Evolutionary conservation across 2,329 filamentous ascomycete genomes (phyloP), one percentile per base, ranked within the genome.

Genomic region (Fusarium protoensiforme): DNA sequence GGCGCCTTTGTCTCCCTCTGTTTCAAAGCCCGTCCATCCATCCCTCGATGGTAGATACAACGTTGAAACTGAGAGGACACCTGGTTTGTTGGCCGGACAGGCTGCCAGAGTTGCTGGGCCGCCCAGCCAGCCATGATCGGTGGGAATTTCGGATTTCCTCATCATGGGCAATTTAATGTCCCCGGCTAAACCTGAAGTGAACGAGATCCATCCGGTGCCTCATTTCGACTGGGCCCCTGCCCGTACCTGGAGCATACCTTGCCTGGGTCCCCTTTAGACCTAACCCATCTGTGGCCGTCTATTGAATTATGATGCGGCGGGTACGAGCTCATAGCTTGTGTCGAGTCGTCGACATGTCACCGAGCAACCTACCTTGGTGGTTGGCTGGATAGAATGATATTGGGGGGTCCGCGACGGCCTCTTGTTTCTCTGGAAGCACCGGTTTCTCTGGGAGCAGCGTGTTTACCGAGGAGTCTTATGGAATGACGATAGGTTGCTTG

Each of bases 201-300:
- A 64, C 67, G 74, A 75, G 74, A 76, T 76, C 74, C 74, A 76
- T 77, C 53, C 36, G 41, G 66, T 61, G 56, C 64, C 73, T 77
- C 75, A 77, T 77, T 77, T 77, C 75, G 70, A 75, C 68, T 74
- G 67, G 64, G 64, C 70, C 72, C 72, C 61, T 64, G 71, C 61
- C 65, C 43, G 46, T 61, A 58, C 58, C 29, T 22, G 18, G 8
- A 46, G 41, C 71, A 62, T 72, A 59, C 72, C 71, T 70, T 48
- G 51, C 36, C 35, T 36, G 54, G 35, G 35, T 38, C 35, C 54
- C 35, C 33, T 38, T 57, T 27, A 38, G 54, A 35, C 53, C 53
- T 57, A 57, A 57, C 43, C 62, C 27, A 38, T 59, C 38, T 39
- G 7, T 35, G 46, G 24, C 46, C 11, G 60, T 73, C 60, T 72